These are phyloP conservation scores for Colletotrichum chlorophyti DNA, from an alignment of 2,329 filamentous ascomycete genomes.

Conservation along the genomic window DNA sequence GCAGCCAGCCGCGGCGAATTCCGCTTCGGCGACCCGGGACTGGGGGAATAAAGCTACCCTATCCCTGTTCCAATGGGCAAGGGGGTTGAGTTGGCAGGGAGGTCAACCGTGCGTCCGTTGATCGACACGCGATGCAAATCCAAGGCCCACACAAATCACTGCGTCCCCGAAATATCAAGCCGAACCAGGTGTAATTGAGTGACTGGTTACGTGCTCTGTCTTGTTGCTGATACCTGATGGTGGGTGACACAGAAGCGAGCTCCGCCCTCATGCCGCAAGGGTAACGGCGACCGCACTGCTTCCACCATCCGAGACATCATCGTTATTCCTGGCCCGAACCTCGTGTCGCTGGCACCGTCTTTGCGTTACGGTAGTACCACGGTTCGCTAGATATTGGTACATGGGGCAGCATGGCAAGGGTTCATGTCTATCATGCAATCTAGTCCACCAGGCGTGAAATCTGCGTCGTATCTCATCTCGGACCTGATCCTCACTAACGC, in stretches of 20 bases:
- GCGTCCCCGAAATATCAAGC: too few species aligned
- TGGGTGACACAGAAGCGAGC: too few species aligned
- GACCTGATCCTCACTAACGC: too few species aligned
- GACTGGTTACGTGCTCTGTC: too few species aligned
- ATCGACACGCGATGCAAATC: slow-evolving; percentile 16
- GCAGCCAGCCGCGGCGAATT: slow-evolving; percentile 3
- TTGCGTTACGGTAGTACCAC: background rate
- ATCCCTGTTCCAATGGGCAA: slow-evolving; percentile 12
- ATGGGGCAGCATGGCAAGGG: background rate
- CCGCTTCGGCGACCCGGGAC: slow-evolving; percentile 2
- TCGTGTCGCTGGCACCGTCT: background rate
- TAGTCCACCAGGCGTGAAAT: too few species aligned
- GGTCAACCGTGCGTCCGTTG: slow-evolving; percentile 12
- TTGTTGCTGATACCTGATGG: too few species aligned
- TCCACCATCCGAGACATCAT: slow-evolving; percentile 1
- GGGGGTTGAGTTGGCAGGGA: background rate
- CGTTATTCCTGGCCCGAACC: background rate
- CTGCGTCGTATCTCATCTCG: background rate
- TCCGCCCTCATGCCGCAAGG: too few species aligned
- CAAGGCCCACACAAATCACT: background rate
- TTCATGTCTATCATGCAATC: too few species aligned
- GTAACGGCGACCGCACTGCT: background rate
- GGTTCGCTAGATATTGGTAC: background rate
- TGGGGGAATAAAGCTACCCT: slow-evolving; percentile 6
- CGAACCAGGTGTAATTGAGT: too few species aligned